These are phyloP conservation scores for Nemania serpens DNA, from an alignment of 2,329 filamentous ascomycete species.

Conservation along the genomic window DNA sequence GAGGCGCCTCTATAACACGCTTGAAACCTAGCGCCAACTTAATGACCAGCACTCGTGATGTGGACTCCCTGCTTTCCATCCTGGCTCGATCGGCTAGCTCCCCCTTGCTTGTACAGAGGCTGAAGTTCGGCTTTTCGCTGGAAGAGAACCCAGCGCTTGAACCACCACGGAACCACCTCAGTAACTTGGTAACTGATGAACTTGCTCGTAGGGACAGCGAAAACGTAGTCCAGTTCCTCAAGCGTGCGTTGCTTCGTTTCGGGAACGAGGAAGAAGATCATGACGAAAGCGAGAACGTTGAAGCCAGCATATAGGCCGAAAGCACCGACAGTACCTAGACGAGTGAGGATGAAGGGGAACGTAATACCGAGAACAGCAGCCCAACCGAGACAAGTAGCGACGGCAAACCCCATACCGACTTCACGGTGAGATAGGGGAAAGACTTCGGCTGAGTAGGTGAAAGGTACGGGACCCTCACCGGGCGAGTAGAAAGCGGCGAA, in stretches of 20 bases:
- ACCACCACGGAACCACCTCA: conserved; percentile 46
- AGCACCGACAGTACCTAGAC: conserved; percentile 51
- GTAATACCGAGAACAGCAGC: conserved; percentile 66
- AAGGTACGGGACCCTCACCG: conserved; percentile 70
- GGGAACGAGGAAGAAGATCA: conserved; percentile 56
- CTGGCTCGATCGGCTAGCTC: neutral
- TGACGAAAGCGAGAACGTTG: conserved; percentile 50
- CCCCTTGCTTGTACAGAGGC: conserved; percentile 36
- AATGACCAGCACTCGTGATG: neutral
- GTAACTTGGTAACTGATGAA: conserved; percentile 49
- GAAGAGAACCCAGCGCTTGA: conserved; percentile 44
- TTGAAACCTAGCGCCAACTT: neutral
- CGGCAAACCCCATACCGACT: conserved; percentile 72
- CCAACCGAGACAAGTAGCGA: conserved; percentile 67
- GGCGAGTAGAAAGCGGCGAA: conserved; percentile 68
- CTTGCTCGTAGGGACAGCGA: conserved; percentile 48
- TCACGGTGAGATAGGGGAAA: conserved; percentile 73
- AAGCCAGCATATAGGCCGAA: conserved; percentile 53
- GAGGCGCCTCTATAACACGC: neutral
- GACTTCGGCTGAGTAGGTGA: conserved; percentile 71
- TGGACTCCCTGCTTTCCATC: neutral
- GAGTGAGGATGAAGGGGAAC: conserved; percentile 60
- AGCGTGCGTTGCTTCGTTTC: conserved; percentile 57
- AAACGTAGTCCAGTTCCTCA: conserved; percentile 57
- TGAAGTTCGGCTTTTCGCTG: conserved; percentile 37